phyloP scores from a whole-genome alignment of 2,329 filamentous ascomycete genomes.

The Pseudogymnoascus sp. region DNA sequence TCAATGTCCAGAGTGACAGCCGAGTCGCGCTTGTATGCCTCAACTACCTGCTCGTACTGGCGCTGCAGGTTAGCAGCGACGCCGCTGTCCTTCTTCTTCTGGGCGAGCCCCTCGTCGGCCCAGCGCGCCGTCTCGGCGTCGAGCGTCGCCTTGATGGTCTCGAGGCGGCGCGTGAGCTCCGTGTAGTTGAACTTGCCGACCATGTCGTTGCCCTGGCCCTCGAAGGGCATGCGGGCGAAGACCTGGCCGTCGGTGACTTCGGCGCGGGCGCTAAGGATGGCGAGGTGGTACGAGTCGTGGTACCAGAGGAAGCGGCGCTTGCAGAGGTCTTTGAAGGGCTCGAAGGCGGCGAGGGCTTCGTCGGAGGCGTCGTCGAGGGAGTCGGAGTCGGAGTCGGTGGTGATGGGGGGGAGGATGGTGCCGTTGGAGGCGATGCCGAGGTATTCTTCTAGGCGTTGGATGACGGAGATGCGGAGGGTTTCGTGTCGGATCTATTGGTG shows the following conservation, averaged over 20 bases:
- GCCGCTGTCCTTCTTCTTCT: constrained; percentile 58
- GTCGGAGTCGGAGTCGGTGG: constrained; percentile 26
- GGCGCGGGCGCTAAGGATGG: constrained; percentile 56
- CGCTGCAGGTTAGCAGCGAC: constrained; percentile 75
- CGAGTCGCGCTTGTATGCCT: constrained; percentile 63
- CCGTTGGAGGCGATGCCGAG: constrained; percentile 52
- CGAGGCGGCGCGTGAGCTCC: constrained; percentile 61
- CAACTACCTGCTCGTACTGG: constrained; percentile 74
- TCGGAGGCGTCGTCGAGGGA: constrained; percentile 31
- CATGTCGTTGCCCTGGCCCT: constrained; percentile 70
- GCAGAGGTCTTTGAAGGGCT: constrained; percentile 83
- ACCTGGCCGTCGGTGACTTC: constrained; percentile 53
- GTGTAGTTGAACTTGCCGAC: constrained; percentile 76
- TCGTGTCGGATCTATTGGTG: constrained; percentile 75
- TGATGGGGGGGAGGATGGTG: constrained; percentile 30
- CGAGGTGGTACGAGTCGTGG: constrained; percentile 73
- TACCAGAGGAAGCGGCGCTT: constrained; percentile 96
- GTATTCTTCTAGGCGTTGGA: constrained; percentile 75
- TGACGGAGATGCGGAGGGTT: constrained; percentile 74
- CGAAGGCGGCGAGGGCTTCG: constrained; percentile 53
- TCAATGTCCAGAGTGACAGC: constrained; percentile 65
- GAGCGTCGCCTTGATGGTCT: constrained; percentile 59
- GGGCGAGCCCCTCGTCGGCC: constrained; percentile 57
- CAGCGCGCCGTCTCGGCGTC: constrained; percentile 64
- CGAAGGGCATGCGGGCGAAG: constrained; percentile 85